Base-by-base conservation (phyloP, 202 grass and related monocot species). In the Elaeis oleifera region DNA sequence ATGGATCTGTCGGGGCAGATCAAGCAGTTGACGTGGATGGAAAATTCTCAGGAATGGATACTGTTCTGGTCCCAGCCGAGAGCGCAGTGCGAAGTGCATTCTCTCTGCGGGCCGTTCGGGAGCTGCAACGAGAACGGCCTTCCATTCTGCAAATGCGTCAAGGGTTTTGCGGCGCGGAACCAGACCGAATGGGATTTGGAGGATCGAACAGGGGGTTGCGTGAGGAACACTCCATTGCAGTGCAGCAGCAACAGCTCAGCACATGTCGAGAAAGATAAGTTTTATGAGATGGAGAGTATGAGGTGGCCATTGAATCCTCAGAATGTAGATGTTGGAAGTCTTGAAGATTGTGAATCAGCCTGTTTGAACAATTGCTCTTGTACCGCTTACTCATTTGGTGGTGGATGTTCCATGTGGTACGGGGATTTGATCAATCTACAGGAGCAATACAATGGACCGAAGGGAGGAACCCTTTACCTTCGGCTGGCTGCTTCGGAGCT, bases 291-390 rank as follows among this genome's bases (percentile, higher is more conserved):
- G 72, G 1, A 0, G 51, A 44, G 13, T 22, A 50, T 87, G 79
- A 74, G 70, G 69, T 65, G 80, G 18, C 87, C 79, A 52, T 76
- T 77, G 19, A 83, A 83, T 67, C 60, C 73, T 18, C 57, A 58
- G 74, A 64, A 23, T 61, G 29, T 70, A 21, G 27, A 25, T 8
- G 82, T 51, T 20, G 50, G 39, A 2, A 80, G 73, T 36, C 72
- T 61, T 18, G 49, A 58, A 28, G 79, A 83, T 5, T 90, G 87
- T 55, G 55, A 69, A 56, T 17, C 16, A 48, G 49, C 64, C 64
- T 90, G 87, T 69, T 77, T 83, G 63, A 90, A 22, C 3, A 80
- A 51, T 18, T 90, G 87, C 67, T 65, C 69, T 22, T 90, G 87
- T 44, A 68, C 7, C 13, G 36, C 36, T 44, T 44, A 44, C 69